Percentiles rank a stretch among this genome's conserved stretches.
phyloP scores from a whole-genome alignment of 768 basidiomycete species.

The Neoboletus magnificus region DNA sequence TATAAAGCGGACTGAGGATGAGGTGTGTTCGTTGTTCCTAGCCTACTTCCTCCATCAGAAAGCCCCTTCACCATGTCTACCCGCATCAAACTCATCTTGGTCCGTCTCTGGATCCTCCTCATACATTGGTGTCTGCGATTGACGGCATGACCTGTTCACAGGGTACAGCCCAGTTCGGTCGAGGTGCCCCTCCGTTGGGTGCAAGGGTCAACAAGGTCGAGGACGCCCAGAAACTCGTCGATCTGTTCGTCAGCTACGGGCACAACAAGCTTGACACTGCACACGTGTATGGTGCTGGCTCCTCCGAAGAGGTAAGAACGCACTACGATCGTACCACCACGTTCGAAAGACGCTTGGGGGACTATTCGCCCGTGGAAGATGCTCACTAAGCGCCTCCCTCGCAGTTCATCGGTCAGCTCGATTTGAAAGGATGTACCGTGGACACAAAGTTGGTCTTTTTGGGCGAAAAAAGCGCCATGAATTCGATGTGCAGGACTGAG shows the following conservation, averaged over 20 bases:
- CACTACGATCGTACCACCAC: neutral
- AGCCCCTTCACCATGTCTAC: neutral
- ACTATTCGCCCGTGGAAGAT: too few species aligned
- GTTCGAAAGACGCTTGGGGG: neutral
- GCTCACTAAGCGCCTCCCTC: neutral
- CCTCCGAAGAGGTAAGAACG: conserved; percentile 11
- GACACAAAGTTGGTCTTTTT: conserved; percentile 18
- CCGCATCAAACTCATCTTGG: conserved; percentile 8
- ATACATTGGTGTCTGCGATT: neutral
- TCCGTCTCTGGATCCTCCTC: neutral
- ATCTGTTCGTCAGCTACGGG: conserved; percentile 14
- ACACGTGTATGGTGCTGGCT: conserved; percentile 10
- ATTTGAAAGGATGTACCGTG: conserved; percentile 16
- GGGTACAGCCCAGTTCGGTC: conserved; percentile 19
- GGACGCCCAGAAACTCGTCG: conserved; percentile 20
- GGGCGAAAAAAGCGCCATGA: neutral
- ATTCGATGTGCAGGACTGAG: neutral
- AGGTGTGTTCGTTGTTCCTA: neutral
- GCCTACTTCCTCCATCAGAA: too few species aligned
- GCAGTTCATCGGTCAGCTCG: conserved; percentile 14
- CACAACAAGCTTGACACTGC: conserved; percentile 13
- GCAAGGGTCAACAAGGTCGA: conserved; percentile 11
- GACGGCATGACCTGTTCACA: neutral
- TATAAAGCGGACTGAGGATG: neutral
- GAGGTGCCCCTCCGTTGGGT: neutral